Conservation (phyloP, 2,329 filamentous ascomycete species). For the Lachnellula subtilissima region DNA sequence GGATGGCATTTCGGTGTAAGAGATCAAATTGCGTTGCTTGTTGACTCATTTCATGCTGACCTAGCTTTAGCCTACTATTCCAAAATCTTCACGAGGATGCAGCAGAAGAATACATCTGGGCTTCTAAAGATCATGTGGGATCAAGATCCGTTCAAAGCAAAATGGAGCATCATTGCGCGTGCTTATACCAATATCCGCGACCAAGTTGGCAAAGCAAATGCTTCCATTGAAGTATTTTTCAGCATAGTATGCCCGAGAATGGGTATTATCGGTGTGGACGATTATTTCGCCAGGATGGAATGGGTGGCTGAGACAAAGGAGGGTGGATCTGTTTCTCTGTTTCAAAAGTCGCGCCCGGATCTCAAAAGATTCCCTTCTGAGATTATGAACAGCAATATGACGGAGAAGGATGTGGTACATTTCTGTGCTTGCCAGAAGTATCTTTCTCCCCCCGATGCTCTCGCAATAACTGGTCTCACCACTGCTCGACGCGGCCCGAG, state of each 20-base stretch:
- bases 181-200: slow-evolving; percentile 23
- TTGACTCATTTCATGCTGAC: background rate
- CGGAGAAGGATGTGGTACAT: slow-evolving; percentile 19
- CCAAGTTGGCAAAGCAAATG: slow-evolving; percentile 12
- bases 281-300: slow-evolving; percentile 19
- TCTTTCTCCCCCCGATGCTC: slow-evolving; percentile 5
- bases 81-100: slow-evolving; percentile 10
- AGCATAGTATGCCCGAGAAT: slow-evolving; percentile 15
- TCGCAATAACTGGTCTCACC: slow-evolving; percentile 1
- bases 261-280: slow-evolving; percentile 16
- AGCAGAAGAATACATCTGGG: slow-evolving; percentile 21
- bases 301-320: slow-evolving; percentile 13
- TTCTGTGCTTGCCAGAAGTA: slow-evolving; percentile 19
- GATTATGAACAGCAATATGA: slow-evolving; percentile 18
- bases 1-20: slow-evolving; percentile 18
- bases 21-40: background rate
- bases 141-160: slow-evolving; percentile 21
- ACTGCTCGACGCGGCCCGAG: background rate
- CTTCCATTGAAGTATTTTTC: slow-evolving; percentile 17
- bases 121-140: slow-evolving; percentile 19
- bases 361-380: slow-evolving; percentile 9
- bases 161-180: slow-evolving; percentile 21
- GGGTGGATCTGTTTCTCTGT: slow-evolving; percentile 10
- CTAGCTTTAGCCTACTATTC: slow-evolving; percentile 9
- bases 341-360: slow-evolving; percentile 15